Evolutionary conservation across 148 eudicot genomes (phyloP).

Genomic region (Rhododendron molle): DNA sequence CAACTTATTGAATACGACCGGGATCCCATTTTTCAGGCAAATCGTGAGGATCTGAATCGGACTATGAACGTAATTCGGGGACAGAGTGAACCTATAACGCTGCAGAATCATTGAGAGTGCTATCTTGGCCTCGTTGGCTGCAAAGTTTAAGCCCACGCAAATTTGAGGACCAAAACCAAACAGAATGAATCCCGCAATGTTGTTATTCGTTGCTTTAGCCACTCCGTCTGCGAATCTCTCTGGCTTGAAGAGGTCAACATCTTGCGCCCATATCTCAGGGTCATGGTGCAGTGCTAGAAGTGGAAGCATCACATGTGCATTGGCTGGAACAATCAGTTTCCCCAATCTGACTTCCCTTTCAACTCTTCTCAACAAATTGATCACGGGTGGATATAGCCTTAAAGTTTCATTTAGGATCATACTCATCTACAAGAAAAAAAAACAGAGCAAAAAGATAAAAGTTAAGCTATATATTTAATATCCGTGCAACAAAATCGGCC

Average conservation of each 20-base stretch:
- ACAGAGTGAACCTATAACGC: conserved; percentile 2
- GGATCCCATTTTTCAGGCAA: background rate
- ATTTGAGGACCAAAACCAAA: conserved; percentile 1
- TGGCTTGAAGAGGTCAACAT: conserved; percentile 11
- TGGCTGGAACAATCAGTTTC: background rate
- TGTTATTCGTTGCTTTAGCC: conserved; percentile 8
- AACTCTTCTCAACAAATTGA: background rate
- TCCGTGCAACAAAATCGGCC: too few species aligned
- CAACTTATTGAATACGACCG: background rate
- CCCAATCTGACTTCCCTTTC: conserved; percentile 8
- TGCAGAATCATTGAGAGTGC: conserved; percentile 10
- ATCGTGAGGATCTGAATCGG: background rate
- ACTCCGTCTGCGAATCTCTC: conserved; percentile 6
- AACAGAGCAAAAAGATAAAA: too few species aligned
- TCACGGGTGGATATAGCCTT: background rate
- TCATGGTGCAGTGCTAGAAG: conserved; percentile 1
- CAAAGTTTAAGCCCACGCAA: conserved; percentile 9
- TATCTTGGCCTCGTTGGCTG: conserved; percentile 3
- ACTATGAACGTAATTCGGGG: background rate
- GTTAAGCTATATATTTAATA: background rate
- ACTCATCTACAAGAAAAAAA: background rate
- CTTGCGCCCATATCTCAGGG: conserved; percentile 8
- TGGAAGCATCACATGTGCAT: background rate
- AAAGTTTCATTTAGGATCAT: conserved; percentile 6
- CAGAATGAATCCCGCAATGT: background rate